Evolutionary conservation across 441 rosid genomes (phyloP), one percentile per base, ranked within the genome.

Genomic region (Capsella rubella): DNA sequence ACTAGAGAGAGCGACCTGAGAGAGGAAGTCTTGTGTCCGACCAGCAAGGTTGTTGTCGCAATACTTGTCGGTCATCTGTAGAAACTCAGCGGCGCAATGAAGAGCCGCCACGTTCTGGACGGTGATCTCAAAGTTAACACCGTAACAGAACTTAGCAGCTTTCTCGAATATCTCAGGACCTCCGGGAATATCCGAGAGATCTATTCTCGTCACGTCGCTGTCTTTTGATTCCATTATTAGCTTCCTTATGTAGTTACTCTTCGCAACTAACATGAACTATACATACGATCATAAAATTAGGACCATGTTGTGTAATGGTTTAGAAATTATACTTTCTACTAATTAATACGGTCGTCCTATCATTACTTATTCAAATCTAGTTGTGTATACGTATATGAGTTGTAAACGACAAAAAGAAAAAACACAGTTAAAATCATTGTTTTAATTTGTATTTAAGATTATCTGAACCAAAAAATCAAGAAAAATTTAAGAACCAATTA

Each of bases 81-180:
- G 92, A 72, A 85, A 89, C 78, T 90, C 96, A 0, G 92, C 93
- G 0, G 98, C 93, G 53, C 98, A 92, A 21, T 79, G 90, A 46
- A 92, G 92, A 60, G 95, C 89, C 0, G 95, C 96, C 16, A 89
- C 93, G 79, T 92, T 92, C 43, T 92, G 89, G 3, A 92, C 93
- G 0, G 95, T 93, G 72, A 90, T 90, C 70, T 93, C 98, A 10
- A 93, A 93, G 84, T 93, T 93, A 56, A 93, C 87, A 0, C 97
- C 88, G 53, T 93, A 93, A 76, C 97, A 93, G 82, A 93, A 93
- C 14, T 90, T 90, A 0, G 90, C 97, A 2, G 92, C 95, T 81
- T 89, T 92, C 82, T 89, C 96, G 28, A 92, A 87, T 61, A 83
- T 87, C 73, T 90, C 91, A 0, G 96, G 87, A 35, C 99, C 99